Percentiles rank a stretch among this genome's conserved stretches.
phyloP scores from a whole-genome alignment of 331 rosid genomes.

The Quercus lobata region DNA sequence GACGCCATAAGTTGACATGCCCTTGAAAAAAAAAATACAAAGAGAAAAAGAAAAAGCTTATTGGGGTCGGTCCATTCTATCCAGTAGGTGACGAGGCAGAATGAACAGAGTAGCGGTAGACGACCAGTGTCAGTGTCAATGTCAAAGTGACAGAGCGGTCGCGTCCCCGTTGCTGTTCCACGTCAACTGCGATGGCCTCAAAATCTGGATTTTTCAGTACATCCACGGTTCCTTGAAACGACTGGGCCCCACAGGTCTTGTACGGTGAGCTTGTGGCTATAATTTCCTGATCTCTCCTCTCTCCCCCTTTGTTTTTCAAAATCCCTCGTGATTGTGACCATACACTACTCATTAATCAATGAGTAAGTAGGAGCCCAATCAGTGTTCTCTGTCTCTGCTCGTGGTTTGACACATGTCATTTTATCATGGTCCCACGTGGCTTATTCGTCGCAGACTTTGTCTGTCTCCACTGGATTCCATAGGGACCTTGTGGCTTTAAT shows the following conservation, averaged over 20 bases:
- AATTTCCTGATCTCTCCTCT: too few relatives aligned
- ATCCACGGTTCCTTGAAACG: neutral
- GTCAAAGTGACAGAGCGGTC: neutral
- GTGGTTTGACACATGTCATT: neutral
- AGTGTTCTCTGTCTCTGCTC: neutral
- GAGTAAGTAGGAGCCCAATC: neutral
- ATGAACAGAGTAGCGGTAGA: too few relatives aligned
- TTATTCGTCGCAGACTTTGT: neutral
- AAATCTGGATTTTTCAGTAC: conserved; percentile 7
- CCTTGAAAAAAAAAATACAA: too few relatives aligned
- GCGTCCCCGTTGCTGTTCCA: neutral
- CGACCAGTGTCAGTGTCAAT: too few relatives aligned
- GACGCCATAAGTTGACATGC: fast-evolving
- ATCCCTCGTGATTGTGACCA: too few relatives aligned
- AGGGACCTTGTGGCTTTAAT: neutral
- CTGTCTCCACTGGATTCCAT: neutral
- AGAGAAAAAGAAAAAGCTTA: too few relatives aligned
- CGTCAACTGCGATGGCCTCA: neutral
- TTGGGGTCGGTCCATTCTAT: too few relatives aligned
- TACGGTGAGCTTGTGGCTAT: neutral
- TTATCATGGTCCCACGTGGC: neutral
- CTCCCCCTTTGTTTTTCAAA: too few relatives aligned
- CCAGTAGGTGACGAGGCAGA: too few relatives aligned
- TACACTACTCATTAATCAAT: too few relatives aligned
- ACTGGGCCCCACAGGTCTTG: neutral